A percentile compares a stretch with the other conserved stretches of the same genome.
phyloP scores from a whole-genome alignment of 768 basidiomycete genomes.

The Strobilomyces dryophilus region DNA sequence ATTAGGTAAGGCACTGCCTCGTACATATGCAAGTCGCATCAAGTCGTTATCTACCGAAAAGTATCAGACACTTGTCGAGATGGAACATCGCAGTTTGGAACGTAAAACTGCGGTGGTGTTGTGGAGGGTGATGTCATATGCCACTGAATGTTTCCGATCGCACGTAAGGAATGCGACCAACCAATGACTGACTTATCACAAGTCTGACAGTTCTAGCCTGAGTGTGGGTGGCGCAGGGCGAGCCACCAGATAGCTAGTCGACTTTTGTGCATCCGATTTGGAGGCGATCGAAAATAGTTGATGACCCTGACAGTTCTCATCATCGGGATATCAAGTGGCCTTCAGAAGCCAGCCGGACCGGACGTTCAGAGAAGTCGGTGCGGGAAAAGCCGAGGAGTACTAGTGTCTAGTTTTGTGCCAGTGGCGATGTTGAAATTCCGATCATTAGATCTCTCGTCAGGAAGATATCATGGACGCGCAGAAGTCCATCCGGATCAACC shows the following conservation, averaged over 20 bases:
- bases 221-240: too few species aligned
- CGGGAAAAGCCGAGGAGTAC: neutral
- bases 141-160: neutral
- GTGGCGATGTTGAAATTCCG: neutral
- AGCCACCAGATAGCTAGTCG: neutral
- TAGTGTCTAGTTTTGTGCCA: too few species aligned
- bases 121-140: neutral
- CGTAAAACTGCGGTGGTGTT: neutral
- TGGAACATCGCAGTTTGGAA: neutral
- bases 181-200: too few species aligned
- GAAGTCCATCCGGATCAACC: constrained; percentile 41
- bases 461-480: constrained; percentile 19
- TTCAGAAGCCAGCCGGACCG: neutral
- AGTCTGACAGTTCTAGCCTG: too few species aligned
- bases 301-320: neutral
- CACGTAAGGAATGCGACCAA: neutral
- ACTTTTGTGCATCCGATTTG: neutral
- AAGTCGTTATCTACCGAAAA: neutral
- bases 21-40: too few species aligned
- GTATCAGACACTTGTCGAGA: neutral
- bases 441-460: neutral
- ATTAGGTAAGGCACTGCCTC: neutral
- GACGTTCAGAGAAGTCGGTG: neutral
- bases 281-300: neutral
- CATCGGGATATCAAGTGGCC: neutral